Percentiles rank a stretch among this genome's conserved stretches.
These are phyloP conservation scores for Citrus unshiu DNA, from an alignment of 345 rosid genomes.

Conservation along the genomic window DNA sequence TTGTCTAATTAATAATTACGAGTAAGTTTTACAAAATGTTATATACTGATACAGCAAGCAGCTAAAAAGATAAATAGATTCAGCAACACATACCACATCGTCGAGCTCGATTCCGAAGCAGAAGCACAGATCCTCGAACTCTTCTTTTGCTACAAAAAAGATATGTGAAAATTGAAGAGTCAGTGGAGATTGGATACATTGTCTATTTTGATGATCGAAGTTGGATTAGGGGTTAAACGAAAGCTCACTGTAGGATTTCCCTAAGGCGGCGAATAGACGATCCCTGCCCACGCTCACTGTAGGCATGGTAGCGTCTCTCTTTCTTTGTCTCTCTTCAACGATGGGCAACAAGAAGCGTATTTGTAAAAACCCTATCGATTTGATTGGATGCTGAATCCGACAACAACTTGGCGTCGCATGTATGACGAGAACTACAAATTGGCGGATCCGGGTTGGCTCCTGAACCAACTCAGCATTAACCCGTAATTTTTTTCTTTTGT, in stretches of 20 bases:
- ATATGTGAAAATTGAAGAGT: background rate
- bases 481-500: background rate
- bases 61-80: background rate
- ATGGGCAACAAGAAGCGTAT: background rate
- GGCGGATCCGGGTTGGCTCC: background rate
- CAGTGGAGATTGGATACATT: background rate
- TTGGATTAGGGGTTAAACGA: background rate
- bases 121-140: slow-evolving; percentile 91
- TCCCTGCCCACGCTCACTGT: slow-evolving; percentile 83
- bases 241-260: slow-evolving; percentile 55
- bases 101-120: slow-evolving; percentile 90
- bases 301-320: slow-evolving; percentile 42
- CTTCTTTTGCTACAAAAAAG: slow-evolving; percentile 50
- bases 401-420: background rate
- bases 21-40: background rate
- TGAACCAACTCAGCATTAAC: background rate
- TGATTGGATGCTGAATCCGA: background rate
- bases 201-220: background rate
- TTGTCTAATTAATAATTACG: slow-evolving; percentile 43
- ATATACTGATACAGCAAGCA: background rate
- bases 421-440: background rate
- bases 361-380: background rate
- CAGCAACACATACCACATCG: slow-evolving; percentile 61
- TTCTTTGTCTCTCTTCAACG: background rate
- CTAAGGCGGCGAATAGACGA: slow-evolving; percentile 63